Evolutionary conservation across 768 basidiomycete genomes (phyloP).

Genomic region (Piloderma croceum): DNA sequence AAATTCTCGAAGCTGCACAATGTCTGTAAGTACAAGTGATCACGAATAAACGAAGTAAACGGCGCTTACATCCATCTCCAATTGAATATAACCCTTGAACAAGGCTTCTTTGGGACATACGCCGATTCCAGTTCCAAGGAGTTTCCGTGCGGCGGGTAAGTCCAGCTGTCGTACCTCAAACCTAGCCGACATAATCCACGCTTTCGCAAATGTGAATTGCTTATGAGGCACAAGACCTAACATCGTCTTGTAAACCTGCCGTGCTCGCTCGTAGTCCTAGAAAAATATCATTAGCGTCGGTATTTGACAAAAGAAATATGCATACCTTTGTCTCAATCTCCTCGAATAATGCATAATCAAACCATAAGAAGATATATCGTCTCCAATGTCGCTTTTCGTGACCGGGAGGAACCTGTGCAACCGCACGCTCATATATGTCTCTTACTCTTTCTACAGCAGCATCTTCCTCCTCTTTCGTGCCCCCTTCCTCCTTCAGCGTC

Average conservation of each 20-base stretch:
- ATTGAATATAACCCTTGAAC: slow-evolving; percentile 93
- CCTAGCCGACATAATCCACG: slow-evolving; percentile 89
- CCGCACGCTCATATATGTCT: slow-evolving; percentile 93
- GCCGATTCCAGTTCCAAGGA: slow-evolving; percentile 86
- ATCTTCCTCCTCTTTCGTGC: slow-evolving; percentile 64
- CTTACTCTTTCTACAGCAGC: slow-evolving; percentile 62
- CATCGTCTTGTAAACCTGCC: slow-evolving; percentile 91
- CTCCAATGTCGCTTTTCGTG: slow-evolving; percentile 90
- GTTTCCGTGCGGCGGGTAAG: slow-evolving; percentile 77
- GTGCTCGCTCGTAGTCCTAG: slow-evolving; percentile 77
- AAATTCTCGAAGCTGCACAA: slow-evolving; percentile 78
- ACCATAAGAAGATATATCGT: slow-evolving; percentile 87
- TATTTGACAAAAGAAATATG: neutral
- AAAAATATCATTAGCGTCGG: neutral
- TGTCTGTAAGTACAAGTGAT: slow-evolving; percentile 9
- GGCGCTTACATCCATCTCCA: slow-evolving; percentile 80
- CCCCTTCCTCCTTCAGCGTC: slow-evolving; percentile 71
- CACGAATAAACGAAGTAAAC: neutral
- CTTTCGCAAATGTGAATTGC: slow-evolving; percentile 94
- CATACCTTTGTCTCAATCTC: slow-evolving; percentile 89
- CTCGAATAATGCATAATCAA: slow-evolving; percentile 94
- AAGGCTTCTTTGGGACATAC: slow-evolving; percentile 94
- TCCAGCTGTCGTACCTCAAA: slow-evolving; percentile 88
- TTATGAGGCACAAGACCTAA: slow-evolving; percentile 90
- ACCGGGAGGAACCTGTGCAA: slow-evolving; percentile 92